phyloP scores from a whole-genome alignment of 2,329 filamentous ascomycete species.

The Achaetomium macrosporum region DNA sequence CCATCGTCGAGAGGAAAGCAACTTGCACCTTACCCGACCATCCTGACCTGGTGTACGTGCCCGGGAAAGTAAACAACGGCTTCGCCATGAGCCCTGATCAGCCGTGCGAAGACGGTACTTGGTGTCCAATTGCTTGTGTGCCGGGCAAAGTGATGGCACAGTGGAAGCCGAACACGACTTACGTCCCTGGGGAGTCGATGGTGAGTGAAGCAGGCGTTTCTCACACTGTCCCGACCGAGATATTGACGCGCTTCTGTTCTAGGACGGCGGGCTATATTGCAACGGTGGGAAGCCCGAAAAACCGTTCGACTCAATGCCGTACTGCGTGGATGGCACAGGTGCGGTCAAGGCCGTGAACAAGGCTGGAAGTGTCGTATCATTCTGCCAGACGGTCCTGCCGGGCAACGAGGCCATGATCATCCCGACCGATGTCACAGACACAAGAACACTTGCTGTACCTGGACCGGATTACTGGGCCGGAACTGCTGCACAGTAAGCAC shows the following conservation, averaged over 20 bases:
- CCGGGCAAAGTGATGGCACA: slow-evolving; percentile 71
- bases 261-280: slow-evolving; percentile 72
- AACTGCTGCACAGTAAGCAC: slow-evolving; percentile 67
- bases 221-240: background rate
- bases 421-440: slow-evolving; percentile 59
- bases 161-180: slow-evolving; percentile 67
- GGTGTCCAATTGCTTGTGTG: slow-evolving; percentile 73
- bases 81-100: slow-evolving; percentile 78
- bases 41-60: slow-evolving; percentile 61
- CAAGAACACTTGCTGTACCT: slow-evolving; percentile 63
- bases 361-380: slow-evolving; percentile 55
- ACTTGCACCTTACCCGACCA: slow-evolving; percentile 62
- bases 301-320: slow-evolving; percentile 61
- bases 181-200: slow-evolving; percentile 66
- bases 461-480: slow-evolving; percentile 62
- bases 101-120: slow-evolving; percentile 58
- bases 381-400: slow-evolving; percentile 74
- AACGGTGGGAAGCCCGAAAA: slow-evolving; percentile 61
- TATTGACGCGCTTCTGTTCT: slow-evolving; percentile 16
- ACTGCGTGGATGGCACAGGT: slow-evolving; percentile 65
- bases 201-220: slow-evolving; percentile 40
- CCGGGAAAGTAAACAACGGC: slow-evolving; percentile 62
- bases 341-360: slow-evolving; percentile 62
- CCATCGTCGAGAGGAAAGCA: slow-evolving; percentile 45
- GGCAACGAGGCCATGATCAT: slow-evolving; percentile 80